Evolutionary conservation across 2,329 filamentous ascomycete species (phyloP).

Genomic region (Davidsoniella eucalypti): DNA sequence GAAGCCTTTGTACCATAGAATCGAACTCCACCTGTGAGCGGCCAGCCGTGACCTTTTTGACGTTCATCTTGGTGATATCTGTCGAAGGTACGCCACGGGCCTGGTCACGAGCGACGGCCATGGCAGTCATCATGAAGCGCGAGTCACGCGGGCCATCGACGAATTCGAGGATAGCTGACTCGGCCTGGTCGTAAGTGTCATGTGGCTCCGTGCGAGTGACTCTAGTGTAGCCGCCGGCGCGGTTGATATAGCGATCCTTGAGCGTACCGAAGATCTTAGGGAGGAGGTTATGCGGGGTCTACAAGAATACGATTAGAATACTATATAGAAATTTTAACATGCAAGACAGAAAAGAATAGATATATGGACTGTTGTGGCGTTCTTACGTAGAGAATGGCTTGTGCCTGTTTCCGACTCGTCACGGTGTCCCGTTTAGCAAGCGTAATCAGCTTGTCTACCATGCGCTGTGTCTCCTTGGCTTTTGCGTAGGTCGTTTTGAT

Average conservation of each 20-base stretch:
- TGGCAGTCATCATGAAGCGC: slow-evolving; percentile 85
- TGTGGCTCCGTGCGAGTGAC: slow-evolving; percentile 82
- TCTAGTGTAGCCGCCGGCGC: slow-evolving; percentile 87
- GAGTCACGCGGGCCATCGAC: slow-evolving; percentile 91
- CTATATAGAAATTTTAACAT: background rate
- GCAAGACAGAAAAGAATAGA: background rate
- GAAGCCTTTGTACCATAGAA: slow-evolving; percentile 34
- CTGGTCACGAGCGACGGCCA: slow-evolving; percentile 53
- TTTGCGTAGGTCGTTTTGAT: slow-evolving; percentile 93
- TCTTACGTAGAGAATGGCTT: slow-evolving; percentile 72
- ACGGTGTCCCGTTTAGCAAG: slow-evolving; percentile 86
- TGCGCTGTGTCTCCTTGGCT: slow-evolving; percentile 86
- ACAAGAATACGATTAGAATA: background rate
- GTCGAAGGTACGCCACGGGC: slow-evolving; percentile 41
- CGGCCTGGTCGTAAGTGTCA: slow-evolving; percentile 68
- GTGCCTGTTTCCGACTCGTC: slow-evolving; percentile 57
- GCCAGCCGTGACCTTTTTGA: slow-evolving; percentile 67
- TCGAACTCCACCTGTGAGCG: slow-evolving; percentile 54
- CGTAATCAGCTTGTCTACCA: slow-evolving; percentile 90
- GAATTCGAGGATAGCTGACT: slow-evolving; percentile 80
- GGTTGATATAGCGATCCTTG: slow-evolving; percentile 56
- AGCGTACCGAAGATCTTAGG: slow-evolving; percentile 82
- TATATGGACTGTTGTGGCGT: background rate
- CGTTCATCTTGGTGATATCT: slow-evolving; percentile 60
- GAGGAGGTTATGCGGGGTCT: slow-evolving; percentile 54